Evolutionary conservation across 1,139 yeast species (phyloP).

Genomic region (Scheffersomyces cryptocercus): DNA sequence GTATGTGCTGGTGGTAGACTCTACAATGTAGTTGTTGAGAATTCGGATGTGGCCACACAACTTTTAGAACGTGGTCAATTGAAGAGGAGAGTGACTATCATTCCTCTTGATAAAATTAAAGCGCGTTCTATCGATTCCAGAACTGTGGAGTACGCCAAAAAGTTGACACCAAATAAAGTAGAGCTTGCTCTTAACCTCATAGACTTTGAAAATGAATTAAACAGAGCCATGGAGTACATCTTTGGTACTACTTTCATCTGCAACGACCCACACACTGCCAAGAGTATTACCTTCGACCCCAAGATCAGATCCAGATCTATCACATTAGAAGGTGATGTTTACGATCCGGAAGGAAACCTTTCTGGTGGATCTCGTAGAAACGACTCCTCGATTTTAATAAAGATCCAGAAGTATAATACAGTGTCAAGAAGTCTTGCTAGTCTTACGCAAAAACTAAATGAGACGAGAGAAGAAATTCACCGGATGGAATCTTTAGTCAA

Average conservation of each 20-base stretch:
- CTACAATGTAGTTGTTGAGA: conserved; percentile 89
- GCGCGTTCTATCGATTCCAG: conserved; percentile 51
- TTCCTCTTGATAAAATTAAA: conserved; percentile 85
- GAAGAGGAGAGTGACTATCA: conserved; percentile 82
- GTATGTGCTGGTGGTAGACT: conserved; percentile 92
- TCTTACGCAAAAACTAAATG: conserved; percentile 40
- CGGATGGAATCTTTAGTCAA: conserved; percentile 49
- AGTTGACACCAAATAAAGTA: conserved; percentile 77
- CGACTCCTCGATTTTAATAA: conserved; percentile 59
- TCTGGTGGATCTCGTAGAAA: conserved; percentile 89
- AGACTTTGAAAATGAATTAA: conserved; percentile 68
- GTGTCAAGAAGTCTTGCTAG: conserved; percentile 40
- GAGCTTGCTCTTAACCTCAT: conserved; percentile 83
- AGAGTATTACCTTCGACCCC: conserved; percentile 83
- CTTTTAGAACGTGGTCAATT: conserved; percentile 77
- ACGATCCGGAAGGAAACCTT: conserved; percentile 94
- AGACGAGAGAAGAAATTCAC: conserved; percentile 41
- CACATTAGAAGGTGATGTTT: conserved; percentile 89
- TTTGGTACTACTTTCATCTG: conserved; percentile 90
- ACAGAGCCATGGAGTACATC: conserved; percentile 86
- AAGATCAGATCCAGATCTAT: conserved; percentile 81
- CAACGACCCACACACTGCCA: conserved; percentile 84
- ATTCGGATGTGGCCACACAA: conserved; percentile 79
- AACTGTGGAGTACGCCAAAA: conserved; percentile 60
- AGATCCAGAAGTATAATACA: conserved; percentile 69